Percentiles rank a stretch among this genome's conserved stretches.
phyloP scores from a whole-genome alignment of 1,139 yeast genomes.

The Candida sp. region DNA sequence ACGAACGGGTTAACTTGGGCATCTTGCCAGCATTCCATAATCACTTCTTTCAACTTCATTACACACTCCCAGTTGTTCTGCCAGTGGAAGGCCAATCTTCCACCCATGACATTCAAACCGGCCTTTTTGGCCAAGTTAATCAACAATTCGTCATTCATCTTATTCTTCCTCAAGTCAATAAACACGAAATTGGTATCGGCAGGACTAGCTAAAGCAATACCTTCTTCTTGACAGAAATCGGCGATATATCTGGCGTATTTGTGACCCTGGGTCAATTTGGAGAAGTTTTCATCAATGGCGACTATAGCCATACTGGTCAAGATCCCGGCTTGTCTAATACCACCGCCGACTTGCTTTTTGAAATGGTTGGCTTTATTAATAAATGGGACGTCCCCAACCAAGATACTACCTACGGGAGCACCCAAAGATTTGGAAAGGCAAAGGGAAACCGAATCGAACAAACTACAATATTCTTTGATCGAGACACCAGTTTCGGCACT shows the following conservation, averaged over 20 bases:
- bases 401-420: conserved; percentile 90
- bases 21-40: conserved; percentile 54
- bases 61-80: conserved; percentile 68
- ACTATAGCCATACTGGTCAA: conserved; percentile 77
- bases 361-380: conserved; percentile 80
- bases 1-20: conserved; percentile 24
- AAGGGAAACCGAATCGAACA: conserved; percentile 85
- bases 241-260: conserved; percentile 67
- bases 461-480: conserved; percentile 66
- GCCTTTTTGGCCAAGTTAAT: conserved; percentile 55
- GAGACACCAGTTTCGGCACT: conserved; percentile 70
- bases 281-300: conserved; percentile 76
- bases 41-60: conserved; percentile 59
- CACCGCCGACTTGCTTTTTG: conserved; percentile 94
- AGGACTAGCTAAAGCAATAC: conserved; percentile 63
- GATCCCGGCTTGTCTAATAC: conserved; percentile 87
- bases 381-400: conserved; percentile 64
- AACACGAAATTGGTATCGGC: conserved; percentile 88
- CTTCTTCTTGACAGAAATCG: conserved; percentile 45
- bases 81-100: conserved; percentile 81
- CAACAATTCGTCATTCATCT: conserved; percentile 57
- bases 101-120: conserved; percentile 68
- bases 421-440: conserved; percentile 91
- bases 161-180: conserved; percentile 58
- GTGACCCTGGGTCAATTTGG: conserved; percentile 60